Conservation (phyloP, 2,329 filamentous ascomycete species). For the Apiospora aurea region DNA sequence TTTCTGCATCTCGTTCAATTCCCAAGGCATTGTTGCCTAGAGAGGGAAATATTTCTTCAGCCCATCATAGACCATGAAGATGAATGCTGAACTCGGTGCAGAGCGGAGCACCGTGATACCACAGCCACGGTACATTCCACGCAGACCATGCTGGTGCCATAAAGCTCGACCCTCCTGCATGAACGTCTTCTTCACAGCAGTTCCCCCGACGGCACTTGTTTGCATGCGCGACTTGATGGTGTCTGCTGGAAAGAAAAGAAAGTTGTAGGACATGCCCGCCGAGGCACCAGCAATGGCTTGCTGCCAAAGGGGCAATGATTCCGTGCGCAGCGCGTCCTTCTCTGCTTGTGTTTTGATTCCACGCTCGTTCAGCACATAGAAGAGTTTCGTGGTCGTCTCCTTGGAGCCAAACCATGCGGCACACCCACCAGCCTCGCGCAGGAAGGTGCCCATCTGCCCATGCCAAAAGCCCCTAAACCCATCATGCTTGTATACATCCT, state of each 20-base stretch:
- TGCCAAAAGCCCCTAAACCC: constrained; percentile 92
- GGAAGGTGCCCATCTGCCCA: constrained; percentile 90
- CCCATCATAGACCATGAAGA: constrained; percentile 94
- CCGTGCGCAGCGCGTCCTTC: constrained; percentile 50
- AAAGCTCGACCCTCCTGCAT: constrained; percentile 73
- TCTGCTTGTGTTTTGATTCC: constrained; percentile 48
- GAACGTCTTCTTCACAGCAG: constrained; percentile 67
- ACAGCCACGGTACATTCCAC: constrained; percentile 90
- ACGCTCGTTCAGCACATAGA: constrained; percentile 64
- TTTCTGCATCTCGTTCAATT: constrained; percentile 28
- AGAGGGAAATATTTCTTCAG: constrained; percentile 73
- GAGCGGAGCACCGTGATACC: constrained; percentile 90
- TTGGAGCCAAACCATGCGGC: constrained; percentile 96
- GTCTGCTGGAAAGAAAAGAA: constrained; percentile 95
- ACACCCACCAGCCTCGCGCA: constrained; percentile 91
- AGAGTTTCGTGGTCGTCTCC: constrained; percentile 77
- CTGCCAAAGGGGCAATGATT: constrained; percentile 79
- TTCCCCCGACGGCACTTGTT: constrained; percentile 74
- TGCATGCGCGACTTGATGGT: constrained; percentile 98
- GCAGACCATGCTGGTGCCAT: constrained; percentile 84
- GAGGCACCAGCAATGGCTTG: constrained; percentile 86
- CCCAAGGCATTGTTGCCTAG: constrained; percentile 35
- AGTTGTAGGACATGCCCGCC: constrained; percentile 95
- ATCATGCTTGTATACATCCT: constrained; percentile 81
- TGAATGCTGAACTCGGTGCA: constrained; percentile 96